Base-by-base conservation (phyloP, 768 basidiomycete genomes). In the Astraeus odoratus region DNA sequence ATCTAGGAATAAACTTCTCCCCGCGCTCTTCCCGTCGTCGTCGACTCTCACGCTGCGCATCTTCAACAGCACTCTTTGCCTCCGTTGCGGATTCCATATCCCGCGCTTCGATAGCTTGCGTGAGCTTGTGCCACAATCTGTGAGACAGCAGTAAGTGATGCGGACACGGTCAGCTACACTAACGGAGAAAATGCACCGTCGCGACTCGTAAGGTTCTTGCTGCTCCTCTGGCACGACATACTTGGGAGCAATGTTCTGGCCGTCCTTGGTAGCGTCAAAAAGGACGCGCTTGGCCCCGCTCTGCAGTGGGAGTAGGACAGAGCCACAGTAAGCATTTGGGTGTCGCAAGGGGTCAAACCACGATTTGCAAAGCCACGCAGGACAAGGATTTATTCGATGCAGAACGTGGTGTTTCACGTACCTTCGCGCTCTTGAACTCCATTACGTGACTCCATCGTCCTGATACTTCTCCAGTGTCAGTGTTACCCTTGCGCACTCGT, bases 21-120 rank as follows among this genome's bases (percentile, higher is more conserved):
- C 87, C 88, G 16, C 63, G 76, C 56, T 86, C 86, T 47, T 94
- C 93, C 49, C 86, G 72, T 60, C 69, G 67, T 57, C 74, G 78
- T 30, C 89, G 80, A 44, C 76, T 64, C 55, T 96, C 92, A 39
- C 96, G 75, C 67, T 98, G 94, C 20, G 81, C 81, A 51, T 95
- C 92, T 68, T 99, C 96, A 1, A 99, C 88, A 10, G 75, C 74
- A 2, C 79, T 78, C 73, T 99, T 99, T 39, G 91, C 89, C 22
- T 77, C 77, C 4, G 93, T 96, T 19, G 96, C 96, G 9, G 79
- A 83, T 54, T 94, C 90, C 91, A 98, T 95, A 62, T 99, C 92
- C 58, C 85, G 89, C 25, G 71, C 72, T 24, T 74, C 61, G 64
- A 99, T 97, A 16, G 95, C 96, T 15, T 73, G 68, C 20, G 96